phyloP scores from a whole-genome alignment of 306 rosid species.

The Vigna radiata region DNA sequence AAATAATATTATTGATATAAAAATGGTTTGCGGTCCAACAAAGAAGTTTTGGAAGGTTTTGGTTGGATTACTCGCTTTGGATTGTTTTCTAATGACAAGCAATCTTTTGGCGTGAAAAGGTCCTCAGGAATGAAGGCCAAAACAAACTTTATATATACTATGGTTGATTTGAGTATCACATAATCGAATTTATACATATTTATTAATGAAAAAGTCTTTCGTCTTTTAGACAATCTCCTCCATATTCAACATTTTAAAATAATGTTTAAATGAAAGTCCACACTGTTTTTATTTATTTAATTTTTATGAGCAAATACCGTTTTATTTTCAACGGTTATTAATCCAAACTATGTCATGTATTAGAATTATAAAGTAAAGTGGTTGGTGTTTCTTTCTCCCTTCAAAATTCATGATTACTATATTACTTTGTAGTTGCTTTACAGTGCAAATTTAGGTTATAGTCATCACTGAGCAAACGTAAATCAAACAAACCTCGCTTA shows the following conservation, averaged over 20 bases:
- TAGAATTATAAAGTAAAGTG: not conserved
- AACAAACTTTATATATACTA: not conserved
- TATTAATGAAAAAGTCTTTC: not conserved
- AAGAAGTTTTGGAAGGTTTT: constrained; percentile 2
- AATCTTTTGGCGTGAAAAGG: constrained; percentile 7
- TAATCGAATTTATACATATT: not conserved
- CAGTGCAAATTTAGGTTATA: not conserved
- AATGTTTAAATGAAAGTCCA: constrained; percentile 1
- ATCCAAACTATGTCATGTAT: not conserved
- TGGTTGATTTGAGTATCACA: not conserved
- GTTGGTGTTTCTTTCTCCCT: constrained; percentile 8
- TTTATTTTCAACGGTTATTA: not conserved
- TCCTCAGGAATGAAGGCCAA: not conserved
- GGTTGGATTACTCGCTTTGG: constrained; percentile 6
- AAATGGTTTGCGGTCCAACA: not conserved
- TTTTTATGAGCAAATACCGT: not conserved
- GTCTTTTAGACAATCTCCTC: not conserved
- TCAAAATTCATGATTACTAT: constrained; percentile 4
- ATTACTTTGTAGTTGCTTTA: constrained; percentile 11
- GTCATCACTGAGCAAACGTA: not conserved
- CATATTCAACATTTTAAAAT: not conserved
- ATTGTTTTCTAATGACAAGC: not conserved
- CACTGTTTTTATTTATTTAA: not conserved
- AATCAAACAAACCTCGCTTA: not conserved
- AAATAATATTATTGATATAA: not conserved